Percentiles rank a stretch among this genome's conserved stretches.
Conservation (phyloP, 345 rosid genomes). For the Cardamine chenopodiifolia region DNA sequence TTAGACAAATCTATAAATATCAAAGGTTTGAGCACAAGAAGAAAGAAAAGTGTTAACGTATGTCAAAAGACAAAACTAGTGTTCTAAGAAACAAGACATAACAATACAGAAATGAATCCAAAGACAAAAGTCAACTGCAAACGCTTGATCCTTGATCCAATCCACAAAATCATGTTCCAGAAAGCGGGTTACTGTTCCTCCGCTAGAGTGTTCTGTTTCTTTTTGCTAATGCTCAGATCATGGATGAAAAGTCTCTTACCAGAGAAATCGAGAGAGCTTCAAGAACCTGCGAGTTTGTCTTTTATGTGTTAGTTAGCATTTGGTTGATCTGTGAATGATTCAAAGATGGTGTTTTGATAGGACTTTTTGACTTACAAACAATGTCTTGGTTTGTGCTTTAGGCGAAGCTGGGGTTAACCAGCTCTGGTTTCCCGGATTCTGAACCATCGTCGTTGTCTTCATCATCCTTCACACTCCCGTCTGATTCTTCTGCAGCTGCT, state of each 20-base stretch:
- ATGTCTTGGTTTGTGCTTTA: constrained; percentile 31
- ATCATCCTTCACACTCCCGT: constrained; percentile 49
- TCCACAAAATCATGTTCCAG: constrained; percentile 35
- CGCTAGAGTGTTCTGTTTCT: neutral
- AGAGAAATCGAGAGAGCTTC: constrained; percentile 17
- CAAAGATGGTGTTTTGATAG: constrained; percentile 7
- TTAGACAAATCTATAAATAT: constrained; percentile 19
- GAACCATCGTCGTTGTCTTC: constrained; percentile 36
- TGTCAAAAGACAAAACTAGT: constrained; percentile 18
- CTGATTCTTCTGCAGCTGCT: constrained; percentile 45
- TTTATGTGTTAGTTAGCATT: constrained; percentile 22
- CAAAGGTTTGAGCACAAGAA: constrained; percentile 1
- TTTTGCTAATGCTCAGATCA: constrained; percentile 28
- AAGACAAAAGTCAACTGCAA: constrained; percentile 22
- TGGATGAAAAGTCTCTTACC: constrained; percentile 20
- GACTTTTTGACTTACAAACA: constrained; percentile 27
- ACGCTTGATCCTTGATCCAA: constrained; percentile 33
- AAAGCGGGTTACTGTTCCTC: constrained; percentile 28
- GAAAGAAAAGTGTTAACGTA: constrained; percentile 22
- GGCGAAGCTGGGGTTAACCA: constrained; percentile 56
- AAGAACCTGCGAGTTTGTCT: constrained; percentile 35
- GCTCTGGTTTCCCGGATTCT: constrained; percentile 40
- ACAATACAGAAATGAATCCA: constrained; percentile 39
- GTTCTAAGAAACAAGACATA: constrained; percentile 35
- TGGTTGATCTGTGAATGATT: constrained; percentile 25